These are phyloP conservation scores for Podospora australis DNA, from an alignment of 495 filamentous ascomycete species.

Conservation along the genomic window DNA sequence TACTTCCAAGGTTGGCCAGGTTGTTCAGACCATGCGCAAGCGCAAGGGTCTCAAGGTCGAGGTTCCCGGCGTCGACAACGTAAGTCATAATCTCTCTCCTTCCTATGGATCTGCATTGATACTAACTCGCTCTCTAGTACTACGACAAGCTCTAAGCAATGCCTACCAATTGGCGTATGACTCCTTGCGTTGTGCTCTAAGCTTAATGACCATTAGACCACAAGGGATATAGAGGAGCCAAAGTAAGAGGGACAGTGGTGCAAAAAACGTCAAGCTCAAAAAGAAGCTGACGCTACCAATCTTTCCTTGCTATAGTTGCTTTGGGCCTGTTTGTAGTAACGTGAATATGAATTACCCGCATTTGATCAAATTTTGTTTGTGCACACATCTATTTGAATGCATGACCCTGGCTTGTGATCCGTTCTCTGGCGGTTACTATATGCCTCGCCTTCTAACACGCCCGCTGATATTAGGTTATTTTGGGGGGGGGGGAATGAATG, in stretches of 20 bases:
- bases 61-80: conserved; percentile 84
- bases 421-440: too few species aligned
- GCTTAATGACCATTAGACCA: conserved; percentile 15
- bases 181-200: conserved; percentile 32
- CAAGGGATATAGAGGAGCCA: conserved; percentile 8
- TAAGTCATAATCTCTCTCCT: conserved; percentile 54
- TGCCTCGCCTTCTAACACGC: too few species aligned
- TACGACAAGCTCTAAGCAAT: conserved; percentile 92
- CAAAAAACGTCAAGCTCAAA: conserved; percentile 17
- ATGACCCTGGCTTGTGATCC: too few species aligned
- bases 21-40: conserved; percentile 89
- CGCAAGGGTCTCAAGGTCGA: conserved; percentile 98
- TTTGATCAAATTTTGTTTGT: too few species aligned
- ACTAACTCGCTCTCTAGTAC: conserved; percentile 68
- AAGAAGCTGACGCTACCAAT: conserved; percentile 9
- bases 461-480: too few species aligned
- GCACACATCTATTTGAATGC: too few species aligned
- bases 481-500: too few species aligned
- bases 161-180: conserved; percentile 30
- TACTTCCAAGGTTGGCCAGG: conserved; percentile 75
- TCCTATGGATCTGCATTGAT: conserved; percentile 5
- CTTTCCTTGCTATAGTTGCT: conserved; percentile 15
- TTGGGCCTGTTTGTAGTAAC: conserved; percentile 25
- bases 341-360: conserved; percentile 22
- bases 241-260: conserved; percentile 12